A percentile compares a stretch with the other conserved stretches of the same genome.
These are phyloP conservation scores for Metroxylon sagu DNA, from an alignment of 176 grass and related monocot species.

Conservation along the genomic window DNA sequence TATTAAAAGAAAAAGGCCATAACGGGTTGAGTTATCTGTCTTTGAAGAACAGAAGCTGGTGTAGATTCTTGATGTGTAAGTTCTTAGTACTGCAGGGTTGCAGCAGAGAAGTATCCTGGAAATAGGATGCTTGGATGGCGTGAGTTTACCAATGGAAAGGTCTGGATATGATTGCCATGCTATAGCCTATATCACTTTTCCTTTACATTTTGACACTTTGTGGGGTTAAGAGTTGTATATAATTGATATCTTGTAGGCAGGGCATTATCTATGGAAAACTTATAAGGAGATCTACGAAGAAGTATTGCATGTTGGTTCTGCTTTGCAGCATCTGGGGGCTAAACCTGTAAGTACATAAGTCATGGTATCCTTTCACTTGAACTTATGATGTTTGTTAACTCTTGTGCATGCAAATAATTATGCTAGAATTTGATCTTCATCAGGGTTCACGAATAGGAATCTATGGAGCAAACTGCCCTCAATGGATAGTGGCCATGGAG, in stretches of 20 bases:
- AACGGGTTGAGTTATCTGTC: too few relatives aligned
- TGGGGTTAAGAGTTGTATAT: too few relatives aligned
- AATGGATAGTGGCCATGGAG: constrained; percentile 92
- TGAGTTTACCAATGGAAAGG: constrained; percentile 64
- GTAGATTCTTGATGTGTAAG: too few relatives aligned
- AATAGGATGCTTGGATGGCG: constrained; percentile 96
- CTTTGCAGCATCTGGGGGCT: constrained; percentile 48
- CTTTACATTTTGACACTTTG: not conserved
- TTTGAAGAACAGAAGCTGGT: too few relatives aligned
- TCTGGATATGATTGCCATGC: constrained; percentile 9
- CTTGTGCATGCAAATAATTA: too few relatives aligned
- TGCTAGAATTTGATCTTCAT: constrained; percentile 6
- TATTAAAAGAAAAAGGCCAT: too few relatives aligned
- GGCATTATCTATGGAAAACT: constrained; percentile 88
- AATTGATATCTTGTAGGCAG: constrained; percentile 39
- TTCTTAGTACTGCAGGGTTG: constrained; percentile 34
- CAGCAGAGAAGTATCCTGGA: constrained; percentile 66
- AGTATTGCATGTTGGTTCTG: constrained; percentile 69
- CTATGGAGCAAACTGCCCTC: constrained; percentile 86
- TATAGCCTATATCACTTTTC: not conserved
- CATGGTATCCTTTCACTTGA: too few relatives aligned
- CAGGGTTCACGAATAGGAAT: constrained; percentile 77
- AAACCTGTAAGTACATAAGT: constrained; percentile 41
- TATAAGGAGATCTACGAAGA: constrained; percentile 85
- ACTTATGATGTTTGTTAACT: too few relatives aligned